A percentile compares a stretch with the other conserved stretches of the same genome.
phyloP scores from a whole-genome alignment of 345 rosid genomes.

The Stellera chamaejasme region DNA sequence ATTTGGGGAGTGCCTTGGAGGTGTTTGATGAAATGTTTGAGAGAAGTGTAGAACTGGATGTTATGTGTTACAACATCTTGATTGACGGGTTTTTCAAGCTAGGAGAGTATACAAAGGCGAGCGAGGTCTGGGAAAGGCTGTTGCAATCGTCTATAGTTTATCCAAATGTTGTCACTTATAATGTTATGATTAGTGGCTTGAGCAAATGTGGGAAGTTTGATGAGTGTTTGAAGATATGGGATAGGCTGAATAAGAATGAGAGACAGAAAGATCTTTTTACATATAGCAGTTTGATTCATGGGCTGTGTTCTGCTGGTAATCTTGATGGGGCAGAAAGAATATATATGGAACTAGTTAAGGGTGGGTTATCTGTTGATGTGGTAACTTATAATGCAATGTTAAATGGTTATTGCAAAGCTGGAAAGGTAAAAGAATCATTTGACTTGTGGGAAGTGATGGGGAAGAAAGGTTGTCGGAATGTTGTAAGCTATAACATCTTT shows the following conservation, averaged over 20 bases:
- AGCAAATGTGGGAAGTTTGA: slow-evolving; percentile 63
- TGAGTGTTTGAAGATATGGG: slow-evolving; percentile 65
- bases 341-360: slow-evolving; percentile 51
- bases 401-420: slow-evolving; percentile 51
- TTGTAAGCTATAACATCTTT: slow-evolving; percentile 65
- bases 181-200: slow-evolving; percentile 75
- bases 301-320: slow-evolving; percentile 54
- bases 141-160: slow-evolving; percentile 37
- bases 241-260: slow-evolving; percentile 65
- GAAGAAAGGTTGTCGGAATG: slow-evolving; percentile 41
- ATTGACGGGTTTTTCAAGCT: slow-evolving; percentile 63
- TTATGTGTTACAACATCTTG: slow-evolving; percentile 63
- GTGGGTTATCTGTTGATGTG: slow-evolving; percentile 43
- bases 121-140: slow-evolving; percentile 57
- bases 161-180: slow-evolving; percentile 75
- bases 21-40: slow-evolving; percentile 81
- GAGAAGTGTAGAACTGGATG: slow-evolving; percentile 46
- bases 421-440: slow-evolving; percentile 54
- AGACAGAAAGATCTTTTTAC: slow-evolving; percentile 58
- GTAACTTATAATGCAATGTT: slow-evolving; percentile 79
- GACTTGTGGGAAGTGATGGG: slow-evolving; percentile 75
- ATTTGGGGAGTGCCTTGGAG: slow-evolving; percentile 38
- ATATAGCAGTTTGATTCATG: slow-evolving; percentile 59
- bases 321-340: slow-evolving; percentile 60
- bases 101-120: slow-evolving; percentile 39